Conservation (phyloP, 768 basidiomycete species). For the Suillus sp. region DNA sequence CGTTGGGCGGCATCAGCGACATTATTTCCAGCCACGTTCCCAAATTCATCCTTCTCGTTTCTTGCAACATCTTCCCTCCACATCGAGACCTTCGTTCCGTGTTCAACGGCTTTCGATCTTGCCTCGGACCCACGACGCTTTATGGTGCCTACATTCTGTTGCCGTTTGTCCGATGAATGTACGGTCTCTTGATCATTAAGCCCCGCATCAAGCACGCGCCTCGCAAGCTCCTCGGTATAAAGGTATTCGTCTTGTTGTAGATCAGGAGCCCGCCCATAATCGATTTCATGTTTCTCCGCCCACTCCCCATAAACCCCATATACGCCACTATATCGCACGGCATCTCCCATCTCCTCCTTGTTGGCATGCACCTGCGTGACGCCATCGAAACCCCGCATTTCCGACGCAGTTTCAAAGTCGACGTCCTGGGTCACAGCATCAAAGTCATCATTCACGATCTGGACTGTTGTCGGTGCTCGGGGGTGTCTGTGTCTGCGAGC, state of each 20-base stretch:
- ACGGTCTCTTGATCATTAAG: slow-evolving; percentile 29
- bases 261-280: slow-evolving; percentile 27
- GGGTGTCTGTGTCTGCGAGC: slow-evolving; percentile 24
- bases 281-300: slow-evolving; percentile 32
- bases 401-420: slow-evolving; percentile 29
- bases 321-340: slow-evolving; percentile 28
- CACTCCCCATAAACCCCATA: slow-evolving; percentile 38
- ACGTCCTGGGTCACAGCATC: slow-evolving; percentile 32
- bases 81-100: slow-evolving; percentile 44
- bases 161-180: slow-evolving; percentile 12
- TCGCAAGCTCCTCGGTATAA: slow-evolving; percentile 35
- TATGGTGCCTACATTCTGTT: slow-evolving; percentile 22
- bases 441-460: slow-evolving; percentile 33
- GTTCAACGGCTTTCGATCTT: slow-evolving; percentile 20
- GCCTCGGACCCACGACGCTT: slow-evolving; percentile 12
- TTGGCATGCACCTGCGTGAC: slow-evolving; percentile 26
- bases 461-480: slow-evolving; percentile 35
- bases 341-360: slow-evolving; percentile 12
- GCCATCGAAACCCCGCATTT: slow-evolving; percentile 25
- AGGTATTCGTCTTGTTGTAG: slow-evolving; percentile 19
- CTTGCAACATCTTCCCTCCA: slow-evolving; percentile 59
- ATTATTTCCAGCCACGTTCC: slow-evolving; percentile 18
- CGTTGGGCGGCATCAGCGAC: slow-evolving; percentile 19
- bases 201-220: slow-evolving; percentile 38
- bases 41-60: slow-evolving; percentile 33